phyloP scores from a whole-genome alignment of 768 basidiomycete genomes.

The Tulasnella sp. region DNA sequence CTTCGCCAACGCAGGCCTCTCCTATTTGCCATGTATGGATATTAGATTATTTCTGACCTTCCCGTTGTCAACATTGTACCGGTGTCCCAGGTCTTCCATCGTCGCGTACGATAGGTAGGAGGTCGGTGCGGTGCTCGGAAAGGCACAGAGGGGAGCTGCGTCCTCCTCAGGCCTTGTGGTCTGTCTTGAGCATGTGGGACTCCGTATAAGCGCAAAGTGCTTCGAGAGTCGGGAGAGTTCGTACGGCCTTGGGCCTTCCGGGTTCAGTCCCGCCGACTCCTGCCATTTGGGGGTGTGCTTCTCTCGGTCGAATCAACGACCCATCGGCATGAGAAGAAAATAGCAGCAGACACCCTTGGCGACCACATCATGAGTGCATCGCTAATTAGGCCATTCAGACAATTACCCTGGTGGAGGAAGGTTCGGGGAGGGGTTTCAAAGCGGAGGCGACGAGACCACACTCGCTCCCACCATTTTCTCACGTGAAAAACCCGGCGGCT shows the following conservation, averaged over 20 bases:
- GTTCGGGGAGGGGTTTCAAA: neutral
- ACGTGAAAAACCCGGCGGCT: constrained; percentile 9
- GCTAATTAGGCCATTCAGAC: neutral
- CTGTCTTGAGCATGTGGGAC: neutral
- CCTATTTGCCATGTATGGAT: neutral
- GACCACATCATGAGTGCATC: neutral
- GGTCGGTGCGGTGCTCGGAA: neutral
- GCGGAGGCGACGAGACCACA: neutral
- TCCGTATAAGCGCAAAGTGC: neutral
- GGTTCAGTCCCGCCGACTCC: neutral
- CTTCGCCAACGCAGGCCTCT: neutral
- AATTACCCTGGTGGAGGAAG: neutral
- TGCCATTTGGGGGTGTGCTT: neutral
- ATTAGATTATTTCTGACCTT: neutral
- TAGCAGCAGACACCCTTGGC: neutral
- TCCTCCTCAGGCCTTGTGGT: neutral
- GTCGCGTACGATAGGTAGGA: neutral
- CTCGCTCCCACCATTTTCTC: neutral
- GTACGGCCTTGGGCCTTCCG: neutral
- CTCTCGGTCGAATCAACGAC: neutral
- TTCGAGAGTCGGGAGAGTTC: neutral
- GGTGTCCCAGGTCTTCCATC: neutral
- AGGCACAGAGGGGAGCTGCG: neutral
- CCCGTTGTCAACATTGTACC: neutral
- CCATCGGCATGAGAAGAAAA: neutral